Evolutionary conservation across 805 yeast species (phyloP).

Genomic region (Pichia ethanolica): DNA sequence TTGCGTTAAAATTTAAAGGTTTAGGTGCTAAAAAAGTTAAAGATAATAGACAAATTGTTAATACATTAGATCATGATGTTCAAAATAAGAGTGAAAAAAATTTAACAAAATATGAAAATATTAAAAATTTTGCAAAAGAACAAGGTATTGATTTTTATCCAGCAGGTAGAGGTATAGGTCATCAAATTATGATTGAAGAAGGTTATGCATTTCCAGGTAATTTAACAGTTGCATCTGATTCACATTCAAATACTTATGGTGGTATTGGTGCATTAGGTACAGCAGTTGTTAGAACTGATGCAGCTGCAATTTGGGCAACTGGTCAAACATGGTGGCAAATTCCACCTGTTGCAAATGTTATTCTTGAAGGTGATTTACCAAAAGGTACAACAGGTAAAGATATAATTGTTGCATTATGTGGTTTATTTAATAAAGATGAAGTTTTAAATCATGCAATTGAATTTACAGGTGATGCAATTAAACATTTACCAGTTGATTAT

Average conservation of each 20-base stretch:
- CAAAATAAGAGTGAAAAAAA: conserved; percentile 90
- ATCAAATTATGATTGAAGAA: conserved; percentile 97
- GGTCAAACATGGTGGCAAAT: conserved; percentile 99
- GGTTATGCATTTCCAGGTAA: conserved; percentile 96
- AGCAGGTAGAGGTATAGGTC: conserved; percentile 99
- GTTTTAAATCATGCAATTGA: conserved; percentile 92
- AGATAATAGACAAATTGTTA: conserved; percentile 86
- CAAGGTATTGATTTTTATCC: conserved; percentile 97
- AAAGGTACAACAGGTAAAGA: conserved; percentile 92
- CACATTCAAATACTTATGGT: conserved; percentile 96
- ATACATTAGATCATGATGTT: conserved; percentile 96
- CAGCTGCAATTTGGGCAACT: conserved; percentile 99
- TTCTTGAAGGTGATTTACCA: conserved; percentile 73
- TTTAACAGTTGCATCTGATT: conserved; percentile 92
- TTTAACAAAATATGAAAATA: conserved; percentile 78
- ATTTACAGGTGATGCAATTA: conserved; percentile 77
- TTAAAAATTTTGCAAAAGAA: conserved; percentile 78
- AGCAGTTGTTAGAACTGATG: conserved; percentile 97
- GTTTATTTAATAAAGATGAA: conserved; percentile 84
- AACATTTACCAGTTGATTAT: conserved; percentile 65
- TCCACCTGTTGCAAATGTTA: conserved; percentile 96
- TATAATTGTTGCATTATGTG: conserved; percentile 93
- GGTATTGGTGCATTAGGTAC: conserved; percentile 96
- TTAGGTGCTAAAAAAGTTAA: conserved; percentile 81
- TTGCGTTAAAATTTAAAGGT: conserved; percentile 92